Base-by-base conservation (phyloP, 345 rosid genomes). In the Populus euphratica region DNA sequence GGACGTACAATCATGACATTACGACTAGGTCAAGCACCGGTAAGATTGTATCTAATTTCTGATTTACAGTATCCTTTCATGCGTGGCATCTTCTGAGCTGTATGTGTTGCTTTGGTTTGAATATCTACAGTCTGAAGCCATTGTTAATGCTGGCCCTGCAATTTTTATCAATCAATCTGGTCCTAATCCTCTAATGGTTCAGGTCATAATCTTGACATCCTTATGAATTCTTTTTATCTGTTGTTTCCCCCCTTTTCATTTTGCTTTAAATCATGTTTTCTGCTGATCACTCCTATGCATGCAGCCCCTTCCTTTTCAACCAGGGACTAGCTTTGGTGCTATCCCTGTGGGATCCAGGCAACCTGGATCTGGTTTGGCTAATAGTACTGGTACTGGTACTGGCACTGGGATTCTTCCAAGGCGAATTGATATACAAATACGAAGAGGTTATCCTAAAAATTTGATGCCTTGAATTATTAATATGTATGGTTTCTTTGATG, bases 131-230 rank as follows among this genome's bases (percentile, higher is more conserved):
- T 83, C 92, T 52, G 94, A 92, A 79, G 90, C 96, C 70, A 84
- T 89, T 71, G 92, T 92, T 67, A 92, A 90, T 85, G 89, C 94
- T 76, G 96, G 96, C 39, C 96, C 94, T 69, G 96, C 94, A 20
- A 88, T 92, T 75, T 92, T 86, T 79, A 86, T 92, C 68, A 89
- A 89, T 21, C 86, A 91, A 61, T 78, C 89, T 74, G 89, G 91
- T 83, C 96, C 96, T 67, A 92, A 90, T 78, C 96, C 92, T 68
- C 85, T 91, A 59, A 91, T 91, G 94, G 96, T 90, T 87, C 96
- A 90, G 93, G 93, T 85, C 77, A 70, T 79, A 70, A 44, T 80
- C 82, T 49, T 14, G 66, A 35, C 76, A 17, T 75, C 73, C 38
- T 64, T 39, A 27, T 10, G 8, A 21, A 69, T 62, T 44, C 43